phyloP scores from a whole-genome alignment of 1,139 yeast species.

The Debaryomyces subglobosus region DNA sequence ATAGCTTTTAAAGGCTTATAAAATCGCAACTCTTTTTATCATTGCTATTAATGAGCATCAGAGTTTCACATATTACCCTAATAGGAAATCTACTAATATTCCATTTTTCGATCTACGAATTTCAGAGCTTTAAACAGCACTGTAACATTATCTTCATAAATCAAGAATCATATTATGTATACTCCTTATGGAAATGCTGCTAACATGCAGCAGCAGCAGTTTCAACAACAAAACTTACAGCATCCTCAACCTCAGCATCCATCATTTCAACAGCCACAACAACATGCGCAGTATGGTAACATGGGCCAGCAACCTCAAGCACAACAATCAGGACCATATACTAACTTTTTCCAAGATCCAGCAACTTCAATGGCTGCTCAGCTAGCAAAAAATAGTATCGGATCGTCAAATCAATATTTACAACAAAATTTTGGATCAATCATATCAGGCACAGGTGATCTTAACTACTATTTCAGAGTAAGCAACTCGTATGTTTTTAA shows the following conservation, averaged over 20 bases:
- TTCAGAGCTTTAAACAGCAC: not conserved
- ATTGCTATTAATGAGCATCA: not conserved
- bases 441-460: conserved; percentile 53
- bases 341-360: conserved; percentile 70
- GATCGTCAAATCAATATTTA: conserved; percentile 69
- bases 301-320: conserved; percentile 9
- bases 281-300: conserved; percentile 13
- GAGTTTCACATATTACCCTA: conserved; percentile 10
- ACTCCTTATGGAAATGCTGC: conserved; percentile 44
- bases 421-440: conserved; percentile 68
- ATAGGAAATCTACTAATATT: conserved; percentile 15
- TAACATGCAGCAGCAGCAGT: conserved; percentile 20
- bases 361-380: conserved; percentile 86
- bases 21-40: conserved; percentile 1
- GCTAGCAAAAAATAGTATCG: conserved; percentile 83
- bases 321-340: conserved; percentile 16
- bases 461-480: conserved; percentile 88
- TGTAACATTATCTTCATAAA: not conserved
- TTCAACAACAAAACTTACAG: conserved; percentile 25
- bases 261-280: conserved; percentile 30
- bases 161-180: conserved; percentile 34
- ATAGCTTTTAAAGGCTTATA: not conserved
- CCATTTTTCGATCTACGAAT: not conserved
- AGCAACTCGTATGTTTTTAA: conserved; percentile 82
- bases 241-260: conserved; percentile 43